Base-by-base conservation (phyloP, 306 rosid genomes). In the Dryas alaskensis region DNA sequence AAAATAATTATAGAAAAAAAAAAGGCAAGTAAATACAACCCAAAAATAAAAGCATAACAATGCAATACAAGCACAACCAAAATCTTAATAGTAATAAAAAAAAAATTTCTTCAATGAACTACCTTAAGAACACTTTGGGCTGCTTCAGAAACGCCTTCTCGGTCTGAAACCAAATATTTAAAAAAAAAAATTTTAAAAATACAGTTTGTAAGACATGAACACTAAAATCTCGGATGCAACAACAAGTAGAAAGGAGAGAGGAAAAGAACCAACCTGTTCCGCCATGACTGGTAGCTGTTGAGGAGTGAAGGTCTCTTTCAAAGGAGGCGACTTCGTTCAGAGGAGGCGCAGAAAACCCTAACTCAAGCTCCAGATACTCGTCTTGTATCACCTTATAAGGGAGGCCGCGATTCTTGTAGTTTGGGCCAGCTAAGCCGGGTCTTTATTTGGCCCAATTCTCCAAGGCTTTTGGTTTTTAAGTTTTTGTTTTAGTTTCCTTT, bases 141-240 rank as follows among this genome's bases (percentile, higher is more conserved):
- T 91, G 94, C 84, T 91, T 91, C 59, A 91, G 74, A 79, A 85
- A 91, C 17, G 94, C 92, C 76, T 88, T 92, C 89, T 92, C 91
- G 3, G 96, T 90, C 93, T 87, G 79, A 67, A 80, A 74, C 51
- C 59, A 13, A 74, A 52, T 25, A 4, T 53, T 54, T 0, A 2
- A 40, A 48, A 43, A 50, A 3, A 7, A 10, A 22, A 0, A 0
- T 27, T 0, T 19, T 19, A 46, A 46, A 31, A 16, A 47, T 2
- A 42, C 4, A 27, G 43, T 70, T 14, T 14, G 54, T 40, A 22
- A 69, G 11, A 52, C 17, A 16, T 46, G 69, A 74, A 17, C 3
- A 4, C 4, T 11, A 52, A 13, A 4, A 11, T 5, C 14, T 22
- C 7, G 55, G 42, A 17, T 19, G 7, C 2, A 31, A 8, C 8